These are phyloP conservation scores for Pichia sp. DNA, from an alignment of 1,139 yeast genomes.

Conservation along the genomic window DNA sequence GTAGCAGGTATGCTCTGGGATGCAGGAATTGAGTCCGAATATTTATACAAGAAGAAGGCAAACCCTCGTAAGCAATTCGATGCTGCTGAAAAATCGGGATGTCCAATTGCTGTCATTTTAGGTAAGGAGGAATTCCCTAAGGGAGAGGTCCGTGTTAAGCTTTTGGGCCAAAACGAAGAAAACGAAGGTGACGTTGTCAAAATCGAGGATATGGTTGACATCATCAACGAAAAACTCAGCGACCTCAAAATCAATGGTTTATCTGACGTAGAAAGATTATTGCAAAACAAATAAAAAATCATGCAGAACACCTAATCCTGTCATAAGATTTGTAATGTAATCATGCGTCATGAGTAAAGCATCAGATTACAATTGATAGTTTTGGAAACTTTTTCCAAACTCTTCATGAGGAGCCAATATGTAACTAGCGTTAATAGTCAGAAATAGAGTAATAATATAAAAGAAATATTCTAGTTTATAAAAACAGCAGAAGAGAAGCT, in stretches of 20 bases:
- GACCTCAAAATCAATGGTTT: slow-evolving; percentile 39
- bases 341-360: no score
- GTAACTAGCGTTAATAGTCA: no score
- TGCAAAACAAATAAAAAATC: slow-evolving; percentile 44
- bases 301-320: background rate
- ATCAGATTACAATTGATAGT: no score
- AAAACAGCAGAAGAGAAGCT: background rate
- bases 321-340: background rate
- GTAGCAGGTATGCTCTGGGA: slow-evolving; percentile 80
- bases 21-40: slow-evolving; percentile 86
- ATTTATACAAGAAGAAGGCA: slow-evolving; percentile 85
- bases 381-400: no score
- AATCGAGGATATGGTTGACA: slow-evolving; percentile 52
- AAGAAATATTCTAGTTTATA: background rate
- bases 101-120: slow-evolving; percentile 83
- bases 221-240: slow-evolving; percentile 52
- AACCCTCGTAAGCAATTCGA: slow-evolving; percentile 95
- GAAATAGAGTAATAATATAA: background rate
- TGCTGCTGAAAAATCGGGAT: slow-evolving; percentile 93
- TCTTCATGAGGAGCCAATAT: no score
- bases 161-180: slow-evolving; percentile 82
- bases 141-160: slow-evolving; percentile 80
- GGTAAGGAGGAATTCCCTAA: slow-evolving; percentile 85
- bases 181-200: slow-evolving; percentile 80
- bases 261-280: slow-evolving; percentile 50